Percentiles rank a stretch among this genome's conserved stretches.
Evolutionary conservation across 192 early-diverging fungal species (phyloP).

Genomic region (Funneliformis mosseae): DNA sequence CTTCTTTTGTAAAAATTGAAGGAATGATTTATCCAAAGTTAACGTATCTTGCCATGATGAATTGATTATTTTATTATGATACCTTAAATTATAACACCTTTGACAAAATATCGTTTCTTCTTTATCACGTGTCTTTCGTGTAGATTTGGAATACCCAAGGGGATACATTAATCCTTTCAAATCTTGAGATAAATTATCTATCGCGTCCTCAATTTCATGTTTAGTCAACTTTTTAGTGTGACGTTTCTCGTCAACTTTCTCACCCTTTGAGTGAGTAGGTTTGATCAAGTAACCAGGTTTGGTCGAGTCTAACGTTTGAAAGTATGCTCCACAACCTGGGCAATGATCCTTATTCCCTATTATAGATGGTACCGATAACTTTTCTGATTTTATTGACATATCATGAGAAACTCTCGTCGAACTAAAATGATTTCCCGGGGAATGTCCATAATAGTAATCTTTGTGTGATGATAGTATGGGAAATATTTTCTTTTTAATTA

Average conservation of each 20-base stretch:
- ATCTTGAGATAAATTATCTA: constrained; percentile 45
- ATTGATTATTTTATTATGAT: constrained; percentile 50
- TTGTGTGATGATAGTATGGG: not conserved
- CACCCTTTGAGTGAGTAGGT: not conserved
- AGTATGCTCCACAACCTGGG: constrained; percentile 70
- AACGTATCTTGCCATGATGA: constrained; percentile 51
- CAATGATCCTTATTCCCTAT: constrained; percentile 41
- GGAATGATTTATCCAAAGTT: constrained; percentile 51
- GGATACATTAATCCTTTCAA: constrained; percentile 45
- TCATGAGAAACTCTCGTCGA: not conserved
- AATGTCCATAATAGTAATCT: not conserved
- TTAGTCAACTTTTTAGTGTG: constrained; percentile 23
- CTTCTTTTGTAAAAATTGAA: constrained; percentile 59
- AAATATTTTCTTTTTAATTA: not conserved
- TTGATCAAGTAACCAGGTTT: constrained; percentile 57
- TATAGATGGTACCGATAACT: not conserved
- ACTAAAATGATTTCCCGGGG: not conserved
- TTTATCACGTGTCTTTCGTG: constrained; percentile 21
- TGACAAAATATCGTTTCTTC: constrained; percentile 51
- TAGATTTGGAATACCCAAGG: constrained; percentile 33
- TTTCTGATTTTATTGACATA: not conserved
- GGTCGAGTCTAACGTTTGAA: constrained; percentile 49
- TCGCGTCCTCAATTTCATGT: constrained; percentile 35
- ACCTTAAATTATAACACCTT: constrained; percentile 64
- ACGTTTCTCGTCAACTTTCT: constrained; percentile 39